These are phyloP conservation scores for Thuja plicata DNA, from an alignment of 83 land plant genomes.

Conservation along the genomic window DNA sequence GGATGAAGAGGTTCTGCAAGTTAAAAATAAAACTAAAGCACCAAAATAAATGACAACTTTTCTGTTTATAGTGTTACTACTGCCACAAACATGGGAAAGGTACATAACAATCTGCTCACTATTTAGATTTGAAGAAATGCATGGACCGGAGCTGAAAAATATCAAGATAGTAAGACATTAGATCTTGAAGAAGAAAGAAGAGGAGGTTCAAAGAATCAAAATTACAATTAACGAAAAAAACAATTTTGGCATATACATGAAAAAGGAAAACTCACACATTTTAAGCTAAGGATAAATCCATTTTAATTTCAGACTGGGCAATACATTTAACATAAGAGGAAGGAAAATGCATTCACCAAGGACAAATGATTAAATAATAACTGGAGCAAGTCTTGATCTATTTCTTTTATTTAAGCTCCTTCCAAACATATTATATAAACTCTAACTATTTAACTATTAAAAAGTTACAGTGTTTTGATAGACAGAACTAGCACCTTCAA, in stretches of 20 bases:
- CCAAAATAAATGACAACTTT: neutral
- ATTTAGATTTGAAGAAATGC: neutral
- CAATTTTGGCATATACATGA: neutral
- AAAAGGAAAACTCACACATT: neutral
- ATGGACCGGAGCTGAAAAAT: neutral
- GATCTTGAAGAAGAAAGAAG: neutral
- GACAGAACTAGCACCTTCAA: conserved; percentile 65
- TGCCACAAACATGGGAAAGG: neutral
- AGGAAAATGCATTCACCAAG: neutral
- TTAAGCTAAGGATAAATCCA: neutral
- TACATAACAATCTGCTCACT: neutral
- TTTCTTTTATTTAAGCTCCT: neutral
- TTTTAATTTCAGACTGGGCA: neutral
- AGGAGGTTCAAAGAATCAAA: neutral
- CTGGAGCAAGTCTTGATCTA: neutral
- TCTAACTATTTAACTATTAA: neutral
- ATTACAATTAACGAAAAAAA: neutral
- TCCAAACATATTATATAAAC: neutral
- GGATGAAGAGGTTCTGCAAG: neutral
- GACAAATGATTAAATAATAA: neutral
- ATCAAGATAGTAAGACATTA: neutral
- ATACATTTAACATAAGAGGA: neutral
- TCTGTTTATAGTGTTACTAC: neutral
- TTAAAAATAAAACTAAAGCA: neutral
- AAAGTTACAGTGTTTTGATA: neutral